Percentiles rank a stretch among this genome's conserved stretches.
These are phyloP conservation scores for Phytopythium aichiense DNA, from an alignment of 352 stramenopile species.

Conservation along the genomic window DNA sequence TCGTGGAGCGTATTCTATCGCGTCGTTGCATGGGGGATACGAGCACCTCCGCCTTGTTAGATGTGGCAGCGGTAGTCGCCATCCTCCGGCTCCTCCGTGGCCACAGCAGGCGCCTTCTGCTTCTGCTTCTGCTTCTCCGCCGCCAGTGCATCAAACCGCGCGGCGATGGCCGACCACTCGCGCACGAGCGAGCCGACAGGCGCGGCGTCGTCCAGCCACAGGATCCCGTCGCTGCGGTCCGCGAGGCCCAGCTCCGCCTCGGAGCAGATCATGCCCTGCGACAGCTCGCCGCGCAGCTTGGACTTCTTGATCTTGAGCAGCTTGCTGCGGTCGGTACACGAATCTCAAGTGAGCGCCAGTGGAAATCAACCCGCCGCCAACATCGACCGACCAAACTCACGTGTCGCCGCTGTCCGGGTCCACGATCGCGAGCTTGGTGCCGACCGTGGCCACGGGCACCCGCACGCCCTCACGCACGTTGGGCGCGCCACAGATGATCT, in stretches of 20 bases:
- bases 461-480: slow-evolving; percentile 56
- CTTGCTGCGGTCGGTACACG: slow-evolving; percentile 29
- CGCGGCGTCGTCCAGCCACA: slow-evolving; percentile 55
- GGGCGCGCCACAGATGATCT: slow-evolving; percentile 74
- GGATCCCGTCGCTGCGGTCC: slow-evolving; percentile 62
- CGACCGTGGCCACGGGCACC: slow-evolving; percentile 66
- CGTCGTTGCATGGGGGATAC: no score
- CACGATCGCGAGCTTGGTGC: slow-evolving; percentile 54
- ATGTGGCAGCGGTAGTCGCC: slow-evolving; percentile 9
- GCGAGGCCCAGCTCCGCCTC: slow-evolving; percentile 65
- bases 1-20: background rate
- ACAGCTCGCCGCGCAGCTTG: slow-evolving; percentile 73
- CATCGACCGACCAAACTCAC: slow-evolving; percentile 21
- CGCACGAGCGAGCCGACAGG: slow-evolving; percentile 47
- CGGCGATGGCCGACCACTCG: slow-evolving; percentile 33
- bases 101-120: background rate
- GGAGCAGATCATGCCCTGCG: slow-evolving; percentile 82
- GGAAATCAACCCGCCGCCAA: background rate
- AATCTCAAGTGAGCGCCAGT: slow-evolving; percentile 3
- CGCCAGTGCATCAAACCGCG: slow-evolving; percentile 17
- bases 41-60: background rate
- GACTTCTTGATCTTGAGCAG: slow-evolving; percentile 86
- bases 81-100: background rate
- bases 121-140: background rate
- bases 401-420: slow-evolving; percentile 41